Evolutionary conservation across 1,139 yeast species (phyloP), one percentile per base, ranked within the genome.

Genomic region (Blastobotrys persicus): DNA sequence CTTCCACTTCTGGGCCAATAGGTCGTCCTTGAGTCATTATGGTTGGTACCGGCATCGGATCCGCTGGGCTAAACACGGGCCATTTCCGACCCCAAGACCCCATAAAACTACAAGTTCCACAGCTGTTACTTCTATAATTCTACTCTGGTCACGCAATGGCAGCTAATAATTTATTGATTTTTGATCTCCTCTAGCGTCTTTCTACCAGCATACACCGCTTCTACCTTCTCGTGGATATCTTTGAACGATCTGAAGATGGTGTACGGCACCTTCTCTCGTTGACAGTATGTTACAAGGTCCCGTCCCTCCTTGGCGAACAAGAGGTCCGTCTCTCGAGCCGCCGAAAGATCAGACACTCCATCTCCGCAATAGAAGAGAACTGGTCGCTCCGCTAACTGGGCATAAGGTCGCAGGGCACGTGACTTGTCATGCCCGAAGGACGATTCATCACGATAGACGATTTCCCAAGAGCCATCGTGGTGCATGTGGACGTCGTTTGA

Each of bases 341-440:
- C 98, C 54, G 89, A 81, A 58, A 92, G 75, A 67, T 92, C 99
- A 48, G 95, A 84, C 26, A 92, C 97, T 53, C 99, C 99, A 66
- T 92, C 98, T 50, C 98, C 98, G 64, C 95, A 87, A 74, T 92
- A 92, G 66, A 91, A 87, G 60, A 89, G 75, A 42, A 75, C 72
- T 9, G 92, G 89, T 52, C 78, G 72, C 2, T 56, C 62, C 34
- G 63, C 59, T 50, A 71, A 70, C 64, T 62, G 72, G 59, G 74
- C 77, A 66, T 66, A 86, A 40, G 88, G 86, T 53, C 78, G 76
- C 59, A 91, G 89, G 32, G 94, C 85, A 49, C 80, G 76, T 43
- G 96, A 83, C 73, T 92, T 92, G 71, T 92, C 97, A 67, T 92
- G 99, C 48, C 99, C 99, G 65, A 88, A 91, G 20, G 81, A 76